Percentiles rank a stretch among this genome's conserved stretches.
phyloP scores from a whole-genome alignment of 495 filamentous ascomycete genomes.

The Aspergillus biplanus region DNA sequence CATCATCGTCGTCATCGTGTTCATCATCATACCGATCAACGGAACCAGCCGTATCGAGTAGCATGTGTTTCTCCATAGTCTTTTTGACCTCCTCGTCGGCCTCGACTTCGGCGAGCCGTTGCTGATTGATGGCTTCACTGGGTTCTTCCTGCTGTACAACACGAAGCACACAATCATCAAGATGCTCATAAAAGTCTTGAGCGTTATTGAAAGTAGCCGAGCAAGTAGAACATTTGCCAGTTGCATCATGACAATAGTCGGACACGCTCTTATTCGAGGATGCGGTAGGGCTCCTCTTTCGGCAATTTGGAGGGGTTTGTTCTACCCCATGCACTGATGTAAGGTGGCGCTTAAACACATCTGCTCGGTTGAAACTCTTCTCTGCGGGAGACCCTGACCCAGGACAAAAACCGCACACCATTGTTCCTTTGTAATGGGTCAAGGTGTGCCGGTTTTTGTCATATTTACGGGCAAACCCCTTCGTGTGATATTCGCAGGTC shows the following conservation, averaged over 20 bases:
- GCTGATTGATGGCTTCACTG: conserved; percentile 92
- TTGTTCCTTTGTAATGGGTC: conserved; percentile 98
- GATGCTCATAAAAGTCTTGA: conserved; percentile 98
- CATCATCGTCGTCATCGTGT: conserved; percentile 65
- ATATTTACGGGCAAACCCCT: conserved; percentile 97
- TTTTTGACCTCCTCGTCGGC: conserved; percentile 80
- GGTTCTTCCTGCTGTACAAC: conserved; percentile 98
- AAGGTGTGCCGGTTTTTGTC: conserved; percentile 98
- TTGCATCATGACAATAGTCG: conserved; percentile 71
- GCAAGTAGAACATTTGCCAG: conserved; percentile 96
- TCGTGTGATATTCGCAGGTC: conserved; percentile 92
- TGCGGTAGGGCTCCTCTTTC: conserved; percentile 72
- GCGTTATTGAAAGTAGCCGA: conserved; percentile 88
- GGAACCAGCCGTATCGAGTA: conserved; percentile 61
- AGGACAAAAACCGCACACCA: conserved; percentile 98
- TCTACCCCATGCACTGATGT: conserved; percentile 94
- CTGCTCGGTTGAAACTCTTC: conserved; percentile 98
- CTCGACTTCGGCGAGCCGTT: conserved; percentile 78
- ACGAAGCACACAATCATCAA: conserved; percentile 97
- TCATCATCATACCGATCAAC: conserved; percentile 56
- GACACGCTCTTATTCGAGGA: conserved; percentile 57
- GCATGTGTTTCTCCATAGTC: conserved; percentile 80
- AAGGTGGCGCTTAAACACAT: conserved; percentile 97
- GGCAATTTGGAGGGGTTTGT: conserved; percentile 92
- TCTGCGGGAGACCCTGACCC: conserved; percentile 89